These are phyloP conservation scores for Penicillium paradoxum DNA, from an alignment of 495 filamentous ascomycete genomes.

Conservation along the genomic window DNA sequence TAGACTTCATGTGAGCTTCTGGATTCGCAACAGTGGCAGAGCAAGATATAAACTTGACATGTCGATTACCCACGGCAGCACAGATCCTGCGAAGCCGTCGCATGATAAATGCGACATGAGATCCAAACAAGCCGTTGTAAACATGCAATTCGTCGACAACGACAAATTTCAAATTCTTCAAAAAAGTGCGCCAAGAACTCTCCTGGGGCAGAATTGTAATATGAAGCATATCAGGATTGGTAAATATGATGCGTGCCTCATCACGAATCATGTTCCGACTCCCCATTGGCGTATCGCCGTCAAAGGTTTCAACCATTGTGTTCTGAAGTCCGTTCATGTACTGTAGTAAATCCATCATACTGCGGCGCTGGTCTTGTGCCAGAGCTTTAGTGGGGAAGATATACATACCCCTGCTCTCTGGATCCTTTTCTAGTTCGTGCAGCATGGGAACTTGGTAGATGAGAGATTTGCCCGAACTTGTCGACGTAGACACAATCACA, in stretches of 20 bases:
- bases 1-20: constrained; percentile 81
- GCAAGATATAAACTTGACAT: constrained; percentile 92
- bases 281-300: constrained; percentile 85
- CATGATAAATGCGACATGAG: constrained; percentile 95
- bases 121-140: constrained; percentile 92
- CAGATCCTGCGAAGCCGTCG: constrained; percentile 82
- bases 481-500: constrained; percentile 92
- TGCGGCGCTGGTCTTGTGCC: constrained; percentile 90
- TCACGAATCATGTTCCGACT: constrained; percentile 78
- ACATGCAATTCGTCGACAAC: constrained; percentile 90
- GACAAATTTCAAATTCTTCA: constrained; percentile 85
- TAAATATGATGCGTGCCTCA: constrained; percentile 90
- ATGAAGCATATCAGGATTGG: constrained; percentile 98
- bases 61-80: constrained; percentile 82
- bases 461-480: constrained; percentile 91
- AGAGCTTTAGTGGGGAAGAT: constrained; percentile 98
- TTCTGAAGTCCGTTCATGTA: constrained; percentile 76
- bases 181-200: constrained; percentile 79
- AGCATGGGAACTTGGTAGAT: constrained; percentile 96
- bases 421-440: constrained; percentile 76
- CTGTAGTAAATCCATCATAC: constrained; percentile 74
- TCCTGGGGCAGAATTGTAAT: constrained; percentile 92
- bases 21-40: constrained; percentile 97
- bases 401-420: constrained; percentile 81
- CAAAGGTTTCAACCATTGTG: constrained; percentile 83